Evolutionary conservation across 2,329 filamentous ascomycete species (phyloP), one percentile per base, ranked within the genome.

Genomic region (Fusarium praegraminearum): DNA sequence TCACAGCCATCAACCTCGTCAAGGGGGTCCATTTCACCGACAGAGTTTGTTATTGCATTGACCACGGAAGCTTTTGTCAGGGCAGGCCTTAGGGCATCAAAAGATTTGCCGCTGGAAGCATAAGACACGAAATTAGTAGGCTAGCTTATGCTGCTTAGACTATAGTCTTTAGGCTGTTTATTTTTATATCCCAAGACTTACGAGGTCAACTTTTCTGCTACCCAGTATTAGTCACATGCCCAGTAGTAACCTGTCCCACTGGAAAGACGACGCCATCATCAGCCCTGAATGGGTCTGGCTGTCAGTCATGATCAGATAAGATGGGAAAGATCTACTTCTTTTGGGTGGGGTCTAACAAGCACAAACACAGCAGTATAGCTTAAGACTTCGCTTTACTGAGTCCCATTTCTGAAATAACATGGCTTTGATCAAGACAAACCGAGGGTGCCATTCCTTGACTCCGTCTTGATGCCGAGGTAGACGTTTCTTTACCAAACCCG

Each of bases 261-360:
- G 44, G 30, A 50, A 45, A 53, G 15, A 58, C 43, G 45, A 28
- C 57, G 15, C 51, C 26, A 45, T 32, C 44, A 30, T 65, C 55
- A 63, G 57, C 54, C 65, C 61, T 72, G 68, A 50, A 69, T 67
- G 68, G 65, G 64, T 67, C 52, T 36, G 58, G 35, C 47, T 30
- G 41, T 44, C 54, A 67, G 62, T 65, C 65, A 75, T 70, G 63
- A 75, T 75, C 73, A 72, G 73, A 75, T 75, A 75, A 75, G 73
- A 75, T 74, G 61, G 56, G 58, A 70, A 70, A 46, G 41, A 56
- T 65, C 60, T 65, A 50, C 62, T 70, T 71, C n/a, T 30, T 47
- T 30, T 71, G 62, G 70, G 69, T 73, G 66, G 69, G 62, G 57
- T 57, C 55, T 41, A 43, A 33, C 28, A 67, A 72, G 49, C 72